These are phyloP conservation scores for Pochonia chlamydosporia DNA, from an alignment of 2,329 filamentous ascomycete genomes.

Conservation along the genomic window DNA sequence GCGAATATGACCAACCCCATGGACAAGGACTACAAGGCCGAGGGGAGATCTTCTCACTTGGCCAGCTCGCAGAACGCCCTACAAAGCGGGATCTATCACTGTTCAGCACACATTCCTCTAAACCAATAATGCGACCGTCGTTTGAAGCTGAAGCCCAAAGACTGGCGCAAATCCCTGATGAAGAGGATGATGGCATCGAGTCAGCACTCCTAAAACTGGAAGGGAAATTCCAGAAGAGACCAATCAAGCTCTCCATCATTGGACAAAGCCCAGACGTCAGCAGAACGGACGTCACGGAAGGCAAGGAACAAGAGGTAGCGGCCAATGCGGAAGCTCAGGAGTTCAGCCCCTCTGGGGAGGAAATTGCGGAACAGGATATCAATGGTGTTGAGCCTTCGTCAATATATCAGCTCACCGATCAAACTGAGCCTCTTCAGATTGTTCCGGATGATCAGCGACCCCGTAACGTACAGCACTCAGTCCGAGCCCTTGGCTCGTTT, in stretches of 20 bases:
- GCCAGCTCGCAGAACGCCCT: constrained; percentile 48
- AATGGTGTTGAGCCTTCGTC: background rate
- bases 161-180: constrained; percentile 82
- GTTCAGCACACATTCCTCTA: constrained; percentile 57
- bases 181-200: constrained; percentile 75
- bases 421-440: background rate
- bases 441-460: constrained; percentile 6
- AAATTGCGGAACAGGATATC: background rate
- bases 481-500: constrained; percentile 39
- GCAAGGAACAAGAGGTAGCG: background rate
- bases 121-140: constrained; percentile 61
- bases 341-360: background rate
- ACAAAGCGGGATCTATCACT: constrained; percentile 44
- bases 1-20: constrained; percentile 14
- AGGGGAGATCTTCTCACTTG: constrained; percentile 49
- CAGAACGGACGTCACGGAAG: background rate
- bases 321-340: background rate
- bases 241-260: constrained; percentile 27
- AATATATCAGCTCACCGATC: background rate
- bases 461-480: constrained; percentile 18
- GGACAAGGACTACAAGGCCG: constrained; percentile 22
- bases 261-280: constrained; percentile 13
- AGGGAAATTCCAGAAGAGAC: constrained; percentile 66
- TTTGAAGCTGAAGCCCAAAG: constrained; percentile 87
- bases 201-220: constrained; percentile 90